Evolutionary conservation across 1,284 basidiomycete genomes (phyloP), one percentile per base, ranked within the genome.

Genomic region (Tetrapyrgos nigripes): DNA sequence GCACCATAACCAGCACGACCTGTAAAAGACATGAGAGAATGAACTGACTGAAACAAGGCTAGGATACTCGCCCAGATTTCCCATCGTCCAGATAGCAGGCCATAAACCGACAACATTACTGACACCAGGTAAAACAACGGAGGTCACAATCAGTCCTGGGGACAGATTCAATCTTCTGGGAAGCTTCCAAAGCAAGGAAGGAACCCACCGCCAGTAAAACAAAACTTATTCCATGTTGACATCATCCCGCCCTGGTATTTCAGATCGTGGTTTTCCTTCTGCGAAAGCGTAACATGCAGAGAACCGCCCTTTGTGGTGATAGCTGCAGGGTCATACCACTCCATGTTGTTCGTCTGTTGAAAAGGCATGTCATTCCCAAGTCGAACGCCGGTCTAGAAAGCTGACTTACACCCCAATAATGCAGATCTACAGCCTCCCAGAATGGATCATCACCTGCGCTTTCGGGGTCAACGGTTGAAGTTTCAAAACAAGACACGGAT

Each of bases 171-270:
- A n/a, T n/a, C n/a, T n/a, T n/a, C n/a, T n/a, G n/a, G n/a, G n/a
- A n/a, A n/a, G n/a, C n/a, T n/a, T n/a, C n/a, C n/a, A n/a, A n/a
- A n/a, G n/a, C n/a, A n/a, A n/a, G n/a, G n/a, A n/a, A n/a, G n/a
- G n/a, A n/a, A n/a, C n/a, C n/a, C n/a, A n/a, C n/a, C 93, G 33
- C 94, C 93, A 1, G 92, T 95, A 76, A 98, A 98, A 75, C 96
- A 98, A 68, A 98, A 92, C 73, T 97, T 94, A 73, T 95, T 95
- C 93, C 93, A 94, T 10, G 83, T 83, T 26, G 87, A 78, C 68
- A 93, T 75, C 80, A 88, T 79, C 0, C 87, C 91, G 26, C 91
- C 86, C 62, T 87, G 80, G n/a, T 44, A 62, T 27, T 62, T 19
- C 19, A 62, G 28, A 37, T 55, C 31, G n/a, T 58, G 60, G 86